Evolutionary conservation across 2,329 filamentous ascomycete genomes (phyloP).

Genomic region (Arachnopeziza araneosa): DNA sequence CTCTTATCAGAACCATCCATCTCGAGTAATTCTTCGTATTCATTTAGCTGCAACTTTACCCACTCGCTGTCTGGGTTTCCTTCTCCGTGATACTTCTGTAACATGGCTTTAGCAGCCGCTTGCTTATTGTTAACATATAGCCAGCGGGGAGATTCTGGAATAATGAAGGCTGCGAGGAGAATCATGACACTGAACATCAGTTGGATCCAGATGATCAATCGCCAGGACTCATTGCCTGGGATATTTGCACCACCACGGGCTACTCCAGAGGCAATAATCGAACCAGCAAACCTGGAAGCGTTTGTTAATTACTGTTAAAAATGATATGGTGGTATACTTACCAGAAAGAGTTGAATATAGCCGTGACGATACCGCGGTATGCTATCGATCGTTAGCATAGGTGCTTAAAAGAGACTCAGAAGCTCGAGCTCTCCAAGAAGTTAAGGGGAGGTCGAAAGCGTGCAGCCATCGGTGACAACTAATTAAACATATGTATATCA

Average conservation of each 20-base stretch:
- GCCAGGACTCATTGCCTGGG: conserved; percentile 39
- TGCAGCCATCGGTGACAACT: not conserved
- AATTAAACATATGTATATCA: not conserved
- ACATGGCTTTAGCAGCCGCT: conserved; percentile 45
- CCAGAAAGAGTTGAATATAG: conserved; percentile 29
- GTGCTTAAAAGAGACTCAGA: not conserved
- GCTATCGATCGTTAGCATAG: conserved; percentile 16
- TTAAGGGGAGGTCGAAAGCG: not conserved
- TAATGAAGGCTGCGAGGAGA: conserved; percentile 42
- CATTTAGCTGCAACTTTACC: conserved; percentile 43
- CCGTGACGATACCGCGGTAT: conserved; percentile 39
- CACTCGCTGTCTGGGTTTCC: conserved; percentile 44
- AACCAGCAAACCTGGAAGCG: conserved; percentile 40
- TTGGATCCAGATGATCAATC: conserved; percentile 47
- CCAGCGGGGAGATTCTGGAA: conserved; percentile 60
- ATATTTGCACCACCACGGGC: conserved; percentile 45
- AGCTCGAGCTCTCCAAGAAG: not conserved
- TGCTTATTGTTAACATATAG: conserved; percentile 49
- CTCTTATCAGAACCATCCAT: conserved; percentile 46
- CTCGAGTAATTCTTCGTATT: conserved; percentile 44
- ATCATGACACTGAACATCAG: conserved; percentile 41
- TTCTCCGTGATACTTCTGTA: conserved; percentile 51
- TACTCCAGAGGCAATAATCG: conserved; percentile 49
- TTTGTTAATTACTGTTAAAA: conserved; percentile 24
- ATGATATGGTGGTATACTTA: conserved; percentile 17